These are phyloP conservation scores for Neurospora sp. DNA, from an alignment of 2,329 filamentous ascomycete genomes.

Conservation along the genomic window DNA sequence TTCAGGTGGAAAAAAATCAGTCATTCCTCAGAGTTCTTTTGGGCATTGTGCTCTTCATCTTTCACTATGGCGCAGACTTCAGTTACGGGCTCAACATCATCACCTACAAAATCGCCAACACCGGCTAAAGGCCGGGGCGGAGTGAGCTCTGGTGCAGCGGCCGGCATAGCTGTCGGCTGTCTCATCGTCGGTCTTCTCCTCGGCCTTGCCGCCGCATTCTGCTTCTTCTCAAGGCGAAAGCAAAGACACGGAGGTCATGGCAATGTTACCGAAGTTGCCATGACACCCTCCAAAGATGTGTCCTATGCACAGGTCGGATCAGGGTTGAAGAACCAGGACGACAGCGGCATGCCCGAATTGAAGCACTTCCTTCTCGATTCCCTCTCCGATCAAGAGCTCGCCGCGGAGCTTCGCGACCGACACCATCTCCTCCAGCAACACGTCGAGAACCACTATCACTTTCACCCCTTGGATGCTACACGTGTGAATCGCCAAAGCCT, in stretches of 20 bases:
- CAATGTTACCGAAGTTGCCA: not conserved
- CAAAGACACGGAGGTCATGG: not conserved
- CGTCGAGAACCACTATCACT: conserved; percentile 11
- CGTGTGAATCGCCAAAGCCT: not conserved
- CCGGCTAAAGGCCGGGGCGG: not conserved
- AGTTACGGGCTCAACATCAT: not conserved
- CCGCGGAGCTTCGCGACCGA: conserved; percentile 6
- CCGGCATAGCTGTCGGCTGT: conserved; percentile 23
- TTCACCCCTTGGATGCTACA: conserved; percentile 1
- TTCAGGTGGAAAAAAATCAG: not conserved
- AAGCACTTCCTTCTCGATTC: conserved; percentile 4
- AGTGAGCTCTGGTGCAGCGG: conserved; percentile 11
- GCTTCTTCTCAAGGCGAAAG: conserved; percentile 18
- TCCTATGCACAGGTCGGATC: not conserved
- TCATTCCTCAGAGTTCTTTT: not conserved
- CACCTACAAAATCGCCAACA: not conserved
- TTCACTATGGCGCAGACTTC: not conserved
- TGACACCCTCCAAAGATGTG: not conserved
- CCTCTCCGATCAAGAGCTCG: conserved; percentile 7
- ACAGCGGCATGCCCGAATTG: not conserved
- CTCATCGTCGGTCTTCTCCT: conserved; percentile 16
- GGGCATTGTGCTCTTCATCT: not conserved
- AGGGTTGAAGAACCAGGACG: not conserved
- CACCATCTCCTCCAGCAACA: conserved; percentile 8
- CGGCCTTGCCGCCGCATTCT: conserved; percentile 15